A percentile compares a stretch with the other conserved stretches of the same genome.
phyloP scores from a whole-genome alignment of 257 asterid genomes.

The Petrea volubilis region DNA sequence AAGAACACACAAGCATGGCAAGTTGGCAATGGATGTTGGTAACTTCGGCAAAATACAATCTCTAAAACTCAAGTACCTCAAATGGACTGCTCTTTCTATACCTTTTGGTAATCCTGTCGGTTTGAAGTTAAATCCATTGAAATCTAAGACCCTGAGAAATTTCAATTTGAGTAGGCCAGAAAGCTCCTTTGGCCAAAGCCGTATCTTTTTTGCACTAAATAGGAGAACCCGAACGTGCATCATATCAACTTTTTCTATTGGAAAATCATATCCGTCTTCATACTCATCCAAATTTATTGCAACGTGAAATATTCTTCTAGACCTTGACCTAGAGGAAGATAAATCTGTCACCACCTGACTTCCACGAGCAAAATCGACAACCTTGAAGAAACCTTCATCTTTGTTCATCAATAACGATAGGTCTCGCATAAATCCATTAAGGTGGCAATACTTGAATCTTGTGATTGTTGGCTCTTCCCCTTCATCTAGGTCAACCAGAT shows the following conservation, averaged over 20 bases:
- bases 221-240: not conserved
- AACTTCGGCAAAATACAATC: not conserved
- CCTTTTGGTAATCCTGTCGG: not conserved
- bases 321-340: not conserved
- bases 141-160: not conserved
- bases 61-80: constrained; percentile 8
- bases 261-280: not conserved
- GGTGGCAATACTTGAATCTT: not conserved
- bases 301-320: not conserved
- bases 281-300: not conserved
- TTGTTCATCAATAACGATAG: not conserved
- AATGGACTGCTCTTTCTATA: not conserved
- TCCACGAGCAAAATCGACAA: not conserved
- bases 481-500: not conserved
- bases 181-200: not conserved
- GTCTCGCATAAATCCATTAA: not conserved
- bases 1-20: constrained; percentile 12
- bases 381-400: not conserved
- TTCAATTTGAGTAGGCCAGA: not conserved
- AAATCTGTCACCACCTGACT: not conserved
- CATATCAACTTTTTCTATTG: not conserved
- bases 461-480: not conserved
- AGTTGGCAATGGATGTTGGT: constrained; percentile 3
- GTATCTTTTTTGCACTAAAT: not conserved
- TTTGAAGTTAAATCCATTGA: not conserved